phyloP scores from a whole-genome alignment of 192 early-diverging fungal species.

The Diversispora eburnea region DNA sequence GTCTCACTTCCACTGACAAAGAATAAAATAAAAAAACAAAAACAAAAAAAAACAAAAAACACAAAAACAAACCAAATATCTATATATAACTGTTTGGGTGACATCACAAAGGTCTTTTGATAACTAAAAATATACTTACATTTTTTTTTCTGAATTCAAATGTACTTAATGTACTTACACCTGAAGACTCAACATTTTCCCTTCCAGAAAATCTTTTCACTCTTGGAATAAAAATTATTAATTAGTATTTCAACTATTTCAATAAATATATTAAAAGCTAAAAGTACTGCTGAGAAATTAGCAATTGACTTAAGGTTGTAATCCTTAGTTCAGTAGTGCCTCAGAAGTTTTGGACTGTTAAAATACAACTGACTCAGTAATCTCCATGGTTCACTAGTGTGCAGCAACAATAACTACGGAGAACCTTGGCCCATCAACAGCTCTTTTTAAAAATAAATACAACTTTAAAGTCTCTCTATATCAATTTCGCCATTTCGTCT shows the following conservation, averaged over 20 bases:
- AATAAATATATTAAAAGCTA: slow-evolving; percentile 21
- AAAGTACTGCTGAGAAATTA: slow-evolving; percentile 6
- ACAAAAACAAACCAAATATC: no score
- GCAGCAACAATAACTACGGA: slow-evolving; percentile 8
- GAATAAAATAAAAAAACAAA: no score
- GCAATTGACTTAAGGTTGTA: slow-evolving; percentile 3
- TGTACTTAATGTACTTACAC: no score
- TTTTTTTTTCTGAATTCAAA: no score
- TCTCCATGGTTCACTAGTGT: slow-evolving; percentile 15
- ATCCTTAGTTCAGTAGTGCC: slow-evolving; percentile 14
- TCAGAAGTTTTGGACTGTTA: not conserved
- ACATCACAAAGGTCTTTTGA: no score
- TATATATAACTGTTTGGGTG: no score
- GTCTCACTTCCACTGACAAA: no score
- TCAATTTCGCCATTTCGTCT: slow-evolving; percentile 7
- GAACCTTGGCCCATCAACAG: not conserved
- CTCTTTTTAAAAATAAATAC: slow-evolving; percentile 16
- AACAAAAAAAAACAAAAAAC: no score
- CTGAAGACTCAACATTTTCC: no score
- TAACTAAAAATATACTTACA: no score
- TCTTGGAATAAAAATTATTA: slow-evolving; percentile 16
- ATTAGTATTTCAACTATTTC: slow-evolving; percentile 10
- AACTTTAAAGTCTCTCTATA: slow-evolving; percentile 16
- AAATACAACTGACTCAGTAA: slow-evolving; percentile 7
- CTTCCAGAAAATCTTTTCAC: slow-evolving; percentile 8